phyloP scores from a whole-genome alignment of 1,284 basidiomycete species.

The Ustilago lituana region DNA sequence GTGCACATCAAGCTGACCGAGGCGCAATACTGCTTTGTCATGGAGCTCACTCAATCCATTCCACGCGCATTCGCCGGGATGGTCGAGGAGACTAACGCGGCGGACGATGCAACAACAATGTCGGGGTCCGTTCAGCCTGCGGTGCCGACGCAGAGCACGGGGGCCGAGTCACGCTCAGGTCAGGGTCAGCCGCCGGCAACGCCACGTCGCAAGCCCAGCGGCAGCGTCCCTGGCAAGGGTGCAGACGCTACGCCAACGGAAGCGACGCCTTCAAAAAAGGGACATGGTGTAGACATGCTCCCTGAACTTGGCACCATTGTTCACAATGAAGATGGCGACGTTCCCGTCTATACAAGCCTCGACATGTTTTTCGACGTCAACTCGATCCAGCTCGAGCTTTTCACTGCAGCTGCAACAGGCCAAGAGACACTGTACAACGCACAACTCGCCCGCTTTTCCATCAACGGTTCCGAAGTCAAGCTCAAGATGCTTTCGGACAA shows the following conservation, averaged over 20 bases:
- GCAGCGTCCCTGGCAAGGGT: slow-evolving; percentile 16
- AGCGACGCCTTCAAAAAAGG: slow-evolving; percentile 24
- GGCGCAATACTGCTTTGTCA: slow-evolving; percentile 83
- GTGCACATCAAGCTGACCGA: slow-evolving; percentile 89
- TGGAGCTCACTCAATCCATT: slow-evolving; percentile 78
- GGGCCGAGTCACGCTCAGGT: slow-evolving; percentile 13
- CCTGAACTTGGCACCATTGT: slow-evolving; percentile 70
- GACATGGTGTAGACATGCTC: slow-evolving; percentile 69
- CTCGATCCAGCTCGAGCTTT: slow-evolving; percentile 89
- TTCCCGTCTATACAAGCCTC: slow-evolving; percentile 70
- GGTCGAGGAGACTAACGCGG: slow-evolving; percentile 62
- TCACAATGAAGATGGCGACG: slow-evolving; percentile 46
- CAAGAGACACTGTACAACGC: slow-evolving; percentile 77
- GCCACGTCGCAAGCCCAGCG: slow-evolving; percentile 12
- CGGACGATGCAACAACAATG: slow-evolving; percentile 52
- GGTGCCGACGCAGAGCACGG: neutral
- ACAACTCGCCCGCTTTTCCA: slow-evolving; percentile 85
- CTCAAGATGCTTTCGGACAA: slow-evolving; percentile 86
- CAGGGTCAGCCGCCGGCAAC: slow-evolving; percentile 8
- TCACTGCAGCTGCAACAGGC: slow-evolving; percentile 76
- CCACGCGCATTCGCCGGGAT: slow-evolving; percentile 73
- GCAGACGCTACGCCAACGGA: slow-evolving; percentile 9
- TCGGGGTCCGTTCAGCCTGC: neutral
- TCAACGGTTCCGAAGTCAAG: slow-evolving; percentile 82
- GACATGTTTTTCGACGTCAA: slow-evolving; percentile 82